These are phyloP conservation scores for Fusarium tanahbumbuense DNA, from an alignment of 2,329 filamentous ascomycete species.

Conservation along the genomic window DNA sequence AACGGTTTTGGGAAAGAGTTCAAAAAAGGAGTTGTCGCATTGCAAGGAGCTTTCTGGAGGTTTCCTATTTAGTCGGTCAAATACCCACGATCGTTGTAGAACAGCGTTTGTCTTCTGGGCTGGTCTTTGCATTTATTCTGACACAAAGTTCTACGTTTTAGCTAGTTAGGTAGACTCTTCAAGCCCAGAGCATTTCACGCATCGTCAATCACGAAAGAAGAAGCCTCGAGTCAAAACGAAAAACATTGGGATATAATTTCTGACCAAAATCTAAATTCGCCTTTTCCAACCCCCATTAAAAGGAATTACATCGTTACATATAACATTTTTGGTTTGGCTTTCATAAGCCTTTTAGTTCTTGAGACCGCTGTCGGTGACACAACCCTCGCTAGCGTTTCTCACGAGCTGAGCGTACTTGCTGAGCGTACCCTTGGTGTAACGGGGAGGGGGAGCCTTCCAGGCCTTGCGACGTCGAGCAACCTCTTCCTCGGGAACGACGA, in stretches of 20 bases:
- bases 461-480: constrained; percentile 66
- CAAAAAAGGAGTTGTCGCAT: constrained; percentile 34
- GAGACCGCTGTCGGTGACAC: constrained; percentile 63
- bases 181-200: constrained; percentile 5
- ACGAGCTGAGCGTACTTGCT: constrained; percentile 75
- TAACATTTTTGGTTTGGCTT: constrained; percentile 16
- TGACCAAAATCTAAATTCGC: constrained; percentile 44
- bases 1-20: constrained; percentile 6
- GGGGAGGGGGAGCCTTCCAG: constrained; percentile 72
- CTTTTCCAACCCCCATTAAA: constrained; percentile 46
- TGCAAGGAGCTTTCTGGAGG: constrained; percentile 41
- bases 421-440: constrained; percentile 72
- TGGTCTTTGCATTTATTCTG: constrained; percentile 7
- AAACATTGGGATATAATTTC: constrained; percentile 32
- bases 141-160: constrained; percentile 2
- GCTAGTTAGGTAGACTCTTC: constrained; percentile 22
- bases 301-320: constrained; percentile 41
- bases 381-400: constrained; percentile 69
- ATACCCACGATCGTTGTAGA: constrained; percentile 30
- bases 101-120: not conserved
- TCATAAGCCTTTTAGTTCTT: constrained; percentile 31
- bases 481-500: constrained; percentile 75
- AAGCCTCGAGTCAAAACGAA: not conserved
- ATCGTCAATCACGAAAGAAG: not conserved
- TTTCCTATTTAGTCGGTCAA: constrained; percentile 16